A percentile compares a stretch with the other conserved stretches of the same genome.
Evolutionary conservation across 495 filamentous ascomycete species (phyloP).

Genomic region (Annulohypoxylon nitens): DNA sequence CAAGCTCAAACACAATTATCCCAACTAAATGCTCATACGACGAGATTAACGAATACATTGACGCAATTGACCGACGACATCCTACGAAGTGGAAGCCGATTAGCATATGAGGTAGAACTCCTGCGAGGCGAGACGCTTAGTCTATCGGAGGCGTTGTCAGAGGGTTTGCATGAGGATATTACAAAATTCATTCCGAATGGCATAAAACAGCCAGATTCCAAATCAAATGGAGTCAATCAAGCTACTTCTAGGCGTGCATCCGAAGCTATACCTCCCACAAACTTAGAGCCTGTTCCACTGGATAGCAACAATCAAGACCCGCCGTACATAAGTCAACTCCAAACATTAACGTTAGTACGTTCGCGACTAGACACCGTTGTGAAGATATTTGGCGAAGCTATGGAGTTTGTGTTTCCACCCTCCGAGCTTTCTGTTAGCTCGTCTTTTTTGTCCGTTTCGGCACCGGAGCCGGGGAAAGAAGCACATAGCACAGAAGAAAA

Average conservation of each 20-base stretch:
- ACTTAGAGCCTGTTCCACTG: slow-evolving; percentile 32
- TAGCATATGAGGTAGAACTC: slow-evolving; percentile 96
- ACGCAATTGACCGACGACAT: slow-evolving; percentile 96
- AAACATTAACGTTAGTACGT: slow-evolving; percentile 85
- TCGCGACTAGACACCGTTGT: slow-evolving; percentile 86
- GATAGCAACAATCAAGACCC: slow-evolving; percentile 64
- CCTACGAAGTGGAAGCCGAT: slow-evolving; percentile 81
- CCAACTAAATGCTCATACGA: slow-evolving; percentile 87
- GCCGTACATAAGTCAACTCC: slow-evolving; percentile 78
- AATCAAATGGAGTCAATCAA: slow-evolving; percentile 28
- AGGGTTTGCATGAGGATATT: slow-evolving; percentile 76
- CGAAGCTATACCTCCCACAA: slow-evolving; percentile 28
- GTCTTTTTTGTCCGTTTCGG: slow-evolving; percentile 84
- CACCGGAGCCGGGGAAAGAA: slow-evolving; percentile 74
- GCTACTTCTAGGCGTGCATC: slow-evolving; percentile 48
- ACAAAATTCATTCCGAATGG: slow-evolving; percentile 73
- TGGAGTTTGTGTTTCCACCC: slow-evolving; percentile 91
- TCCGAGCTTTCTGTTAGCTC: slow-evolving; percentile 79
- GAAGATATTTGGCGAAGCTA: slow-evolving; percentile 89
- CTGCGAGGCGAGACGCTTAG: slow-evolving; percentile 86
- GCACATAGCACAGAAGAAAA: slow-evolving; percentile 78
- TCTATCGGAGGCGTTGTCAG: slow-evolving; percentile 80
- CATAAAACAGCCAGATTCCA: slow-evolving; percentile 46
- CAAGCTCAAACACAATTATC: slow-evolving; percentile 88
- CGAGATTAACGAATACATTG: slow-evolving; percentile 82